Base-by-base conservation (phyloP, 257 asterid genomes). In the Capsicum rhomboideum region DNA sequence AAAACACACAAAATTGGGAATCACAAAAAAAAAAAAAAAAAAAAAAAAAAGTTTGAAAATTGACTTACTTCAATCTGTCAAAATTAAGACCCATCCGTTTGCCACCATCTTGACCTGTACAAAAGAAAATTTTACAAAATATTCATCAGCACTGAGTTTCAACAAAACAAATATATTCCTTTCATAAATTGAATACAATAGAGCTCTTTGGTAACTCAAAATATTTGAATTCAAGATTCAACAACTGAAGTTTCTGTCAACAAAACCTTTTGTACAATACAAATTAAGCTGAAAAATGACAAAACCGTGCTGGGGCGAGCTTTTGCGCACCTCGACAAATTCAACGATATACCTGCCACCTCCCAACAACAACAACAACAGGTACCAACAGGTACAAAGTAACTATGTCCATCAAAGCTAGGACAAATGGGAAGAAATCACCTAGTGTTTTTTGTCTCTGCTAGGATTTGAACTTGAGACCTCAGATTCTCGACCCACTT, bases 71-170 rank as follows among this genome's bases (percentile, higher is more conserved):
- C 71, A 91, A 85, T 80, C 99, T 90, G 79, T 96, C 99, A 84
- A 96, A 96, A 82, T 93, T 92, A 20, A 96, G 89, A 44, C 99
- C 98, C 98, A 96, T 96, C 77, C 99, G 87, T 87, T 94, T 94
- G 75, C 97, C 95, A 31, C 97, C 98, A 91, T 96, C 99, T 88
- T 96, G 97, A 80, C 97, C 98, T 93, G 93, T 88, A 88, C 56
- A 67, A 87, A 80, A 67, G 68, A 44, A 72, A 44, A 44, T 72
- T 12, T 20, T 11, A 12, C 34, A 71, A 71, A 40, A 21, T 44
- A 74, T 21, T 11, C 79, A 72, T 72, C 56, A 44, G n/a, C 3
- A 21, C 56, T n/a, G n/a, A n/a, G n/a, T n/a, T n/a, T 21, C 37
- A 21, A 72, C 54, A 10, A 40, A 8, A 40, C 53, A 72, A 12